Percentiles rank a stretch among this genome's conserved stretches.
Evolutionary conservation across 2,329 filamentous ascomycete genomes (phyloP).

Genomic region (Fusarium austroafricanum): DNA sequence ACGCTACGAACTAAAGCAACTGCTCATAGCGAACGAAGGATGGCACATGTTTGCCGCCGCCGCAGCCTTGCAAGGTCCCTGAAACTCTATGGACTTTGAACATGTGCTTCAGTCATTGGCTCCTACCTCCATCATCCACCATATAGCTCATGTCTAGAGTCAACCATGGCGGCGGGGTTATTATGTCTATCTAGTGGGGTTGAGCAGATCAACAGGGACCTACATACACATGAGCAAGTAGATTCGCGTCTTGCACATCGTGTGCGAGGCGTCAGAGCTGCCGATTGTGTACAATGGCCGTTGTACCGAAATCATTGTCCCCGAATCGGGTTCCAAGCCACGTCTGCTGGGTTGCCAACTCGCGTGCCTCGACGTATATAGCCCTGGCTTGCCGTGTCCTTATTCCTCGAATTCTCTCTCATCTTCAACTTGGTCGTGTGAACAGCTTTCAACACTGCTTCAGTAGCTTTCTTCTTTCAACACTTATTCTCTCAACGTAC

Average conservation of each 20-base stretch:
- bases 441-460: conserved; percentile 51
- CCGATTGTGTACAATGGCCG: conserved; percentile 16
- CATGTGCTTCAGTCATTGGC: conserved; percentile 60
- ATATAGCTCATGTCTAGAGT: conserved; percentile 8
- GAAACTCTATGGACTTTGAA: conserved; percentile 41
- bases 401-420: conserved; percentile 14
- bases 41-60: conserved; percentile 43
- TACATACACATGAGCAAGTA: conserved; percentile 29
- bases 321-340: conserved; percentile 9
- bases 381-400: conserved; percentile 35
- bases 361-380: conserved; percentile 37
- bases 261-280: conserved; percentile 32
- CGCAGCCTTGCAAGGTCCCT: conserved; percentile 42
- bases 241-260: conserved; percentile 29
- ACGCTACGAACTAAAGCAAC: conserved; percentile 20
- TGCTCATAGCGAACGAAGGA: conserved; percentile 43
- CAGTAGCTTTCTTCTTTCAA: conserved; percentile 40
- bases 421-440: conserved; percentile 46
- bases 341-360: conserved; percentile 5
- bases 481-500: conserved; percentile 50
- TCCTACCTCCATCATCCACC: conserved; percentile 42
- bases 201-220: conserved; percentile 36
- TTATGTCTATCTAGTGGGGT: conserved; percentile 41
- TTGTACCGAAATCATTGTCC: conserved; percentile 17
- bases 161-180: conserved; percentile 43